Evolutionary conservation across 495 filamentous ascomycete species (phyloP).

Genomic region (Clavariopsis aquatica): DNA sequence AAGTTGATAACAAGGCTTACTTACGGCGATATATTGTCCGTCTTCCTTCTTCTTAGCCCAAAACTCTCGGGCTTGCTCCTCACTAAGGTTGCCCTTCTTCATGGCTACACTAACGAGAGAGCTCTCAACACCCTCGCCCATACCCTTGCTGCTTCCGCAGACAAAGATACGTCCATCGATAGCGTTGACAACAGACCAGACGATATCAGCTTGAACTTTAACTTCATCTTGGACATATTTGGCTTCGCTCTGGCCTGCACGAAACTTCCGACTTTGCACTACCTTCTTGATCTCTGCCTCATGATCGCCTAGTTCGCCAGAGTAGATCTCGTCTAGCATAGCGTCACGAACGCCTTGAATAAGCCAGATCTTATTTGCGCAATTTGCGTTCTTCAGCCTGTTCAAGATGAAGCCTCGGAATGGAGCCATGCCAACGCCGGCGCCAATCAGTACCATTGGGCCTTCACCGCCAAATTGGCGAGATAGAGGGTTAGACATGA

Average conservation of each 20-base stretch:
- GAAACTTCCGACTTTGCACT: slow-evolving; percentile 70
- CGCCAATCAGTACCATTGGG: slow-evolving; percentile 95
- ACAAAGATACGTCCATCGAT: slow-evolving; percentile 94
- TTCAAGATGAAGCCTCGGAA: slow-evolving; percentile 98
- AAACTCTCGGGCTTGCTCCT: slow-evolving; percentile 56
- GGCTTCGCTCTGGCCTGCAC: slow-evolving; percentile 33
- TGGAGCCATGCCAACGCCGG: slow-evolving; percentile 93
- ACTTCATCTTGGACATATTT: slow-evolving; percentile 51
- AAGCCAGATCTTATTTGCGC: slow-evolving; percentile 99
- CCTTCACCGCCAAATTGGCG: slow-evolving; percentile 86
- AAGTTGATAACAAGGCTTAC: neutral
- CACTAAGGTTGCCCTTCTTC: slow-evolving; percentile 57
- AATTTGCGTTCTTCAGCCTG: slow-evolving; percentile 90
- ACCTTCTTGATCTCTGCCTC: slow-evolving; percentile 91
- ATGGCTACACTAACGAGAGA: slow-evolving; percentile 51
- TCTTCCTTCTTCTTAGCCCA: slow-evolving; percentile 47
- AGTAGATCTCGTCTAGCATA: slow-evolving; percentile 90
- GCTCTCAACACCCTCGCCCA: slow-evolving; percentile 91
- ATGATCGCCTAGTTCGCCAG: slow-evolving; percentile 92
- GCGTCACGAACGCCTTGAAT: slow-evolving; percentile 95
- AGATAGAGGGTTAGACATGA: slow-evolving; percentile 97
- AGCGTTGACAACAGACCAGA: slow-evolving; percentile 94
- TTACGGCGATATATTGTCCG: slow-evolving; percentile 49
- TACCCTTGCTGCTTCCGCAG: slow-evolving; percentile 89
- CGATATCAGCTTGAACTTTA: slow-evolving; percentile 81